phyloP scores from a whole-genome alignment of 2,329 filamentous ascomycete genomes.

The Xylariaceae sp. region DNA sequence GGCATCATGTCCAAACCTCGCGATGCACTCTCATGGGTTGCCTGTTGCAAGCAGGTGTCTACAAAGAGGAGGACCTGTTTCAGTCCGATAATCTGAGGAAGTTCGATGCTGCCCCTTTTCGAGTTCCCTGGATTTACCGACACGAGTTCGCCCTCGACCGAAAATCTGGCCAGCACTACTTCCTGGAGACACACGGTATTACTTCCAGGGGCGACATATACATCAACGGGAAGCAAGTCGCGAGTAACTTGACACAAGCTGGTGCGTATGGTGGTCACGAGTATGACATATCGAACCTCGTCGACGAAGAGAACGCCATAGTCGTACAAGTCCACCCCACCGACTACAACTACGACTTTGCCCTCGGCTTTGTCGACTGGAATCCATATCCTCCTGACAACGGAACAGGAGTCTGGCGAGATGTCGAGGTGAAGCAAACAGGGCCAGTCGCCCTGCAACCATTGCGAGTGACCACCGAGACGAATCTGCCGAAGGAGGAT shows the following conservation, averaged over 20 bases:
- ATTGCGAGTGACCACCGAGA: slow-evolving; percentile 41
- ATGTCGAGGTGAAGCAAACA: slow-evolving; percentile 50
- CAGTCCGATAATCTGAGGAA: slow-evolving; percentile 43
- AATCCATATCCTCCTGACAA: slow-evolving; percentile 58
- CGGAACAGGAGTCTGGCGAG: slow-evolving; percentile 57
- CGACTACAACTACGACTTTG: slow-evolving; percentile 54
- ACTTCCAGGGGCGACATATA: slow-evolving; percentile 55
- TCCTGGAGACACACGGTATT: slow-evolving; percentile 54
- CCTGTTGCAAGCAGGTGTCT: slow-evolving; percentile 46
- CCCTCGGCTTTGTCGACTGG: slow-evolving; percentile 57
- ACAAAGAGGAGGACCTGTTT: slow-evolving; percentile 49
- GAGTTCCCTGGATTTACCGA: slow-evolving; percentile 54
- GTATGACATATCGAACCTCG: slow-evolving; percentile 48
- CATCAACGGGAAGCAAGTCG: slow-evolving; percentile 51
- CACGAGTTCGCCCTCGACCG: slow-evolving; percentile 42
- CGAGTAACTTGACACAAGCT: slow-evolving; percentile 41
- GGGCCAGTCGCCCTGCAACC: slow-evolving; percentile 43
- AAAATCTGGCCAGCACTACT: slow-evolving; percentile 37
- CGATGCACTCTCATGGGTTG: slow-evolving; percentile 53
- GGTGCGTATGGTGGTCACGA: slow-evolving; percentile 52
- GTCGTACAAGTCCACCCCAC: slow-evolving; percentile 52
- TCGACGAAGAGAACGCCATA: slow-evolving; percentile 42
- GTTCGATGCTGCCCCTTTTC: slow-evolving; percentile 43
- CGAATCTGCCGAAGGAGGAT: slow-evolving; percentile 26
- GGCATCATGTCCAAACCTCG: slow-evolving; percentile 43